A percentile compares a stretch with the other conserved stretches of the same genome.
Evolutionary conservation across 2,329 filamentous ascomycete genomes (phyloP).

Genomic region (Sphaerulina populicola): DNA sequence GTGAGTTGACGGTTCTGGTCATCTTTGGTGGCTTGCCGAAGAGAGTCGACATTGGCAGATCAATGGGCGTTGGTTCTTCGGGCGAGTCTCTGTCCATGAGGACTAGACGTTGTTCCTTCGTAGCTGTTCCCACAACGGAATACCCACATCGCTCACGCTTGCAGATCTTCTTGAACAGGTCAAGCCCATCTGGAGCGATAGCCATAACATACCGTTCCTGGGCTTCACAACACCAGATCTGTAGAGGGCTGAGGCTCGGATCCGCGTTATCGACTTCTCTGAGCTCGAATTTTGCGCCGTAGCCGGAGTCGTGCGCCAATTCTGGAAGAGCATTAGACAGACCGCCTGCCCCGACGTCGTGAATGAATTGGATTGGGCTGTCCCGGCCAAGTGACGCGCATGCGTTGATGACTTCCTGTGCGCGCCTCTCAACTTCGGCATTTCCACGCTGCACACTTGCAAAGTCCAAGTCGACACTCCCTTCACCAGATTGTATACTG

Average conservation of each 20-base stretch:
- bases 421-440: conserved; percentile 87
- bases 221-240: conserved; percentile 97
- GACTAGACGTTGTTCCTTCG: conserved; percentile 64
- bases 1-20: conserved; percentile 62
- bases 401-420: conserved; percentile 96
- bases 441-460: conserved; percentile 96
- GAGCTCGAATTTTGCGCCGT: conserved; percentile 88
- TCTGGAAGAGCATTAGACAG: conserved; percentile 78
- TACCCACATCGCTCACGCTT: conserved; percentile 83
- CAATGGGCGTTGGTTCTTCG: conserved; percentile 69
- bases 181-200: conserved; percentile 70
- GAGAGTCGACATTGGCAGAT: conserved; percentile 77
- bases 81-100: conserved; percentile 72
- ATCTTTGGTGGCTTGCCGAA: conserved; percentile 84
- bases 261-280: conserved; percentile 87
- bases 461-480: conserved; percentile 87
- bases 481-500: conserved; percentile 78
- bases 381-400: conserved; percentile 75
- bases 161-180: conserved; percentile 59
- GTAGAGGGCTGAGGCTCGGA: conserved; percentile 82
- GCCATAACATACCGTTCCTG: conserved; percentile 94
- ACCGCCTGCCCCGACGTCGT: conserved; percentile 93
- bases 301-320: conserved; percentile 82
- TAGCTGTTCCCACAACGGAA: conserved; percentile 78
- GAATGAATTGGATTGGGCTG: conserved; percentile 92